Evolutionary conservation across 495 filamentous ascomycete genomes (phyloP), one percentile per base, ranked within the genome.

Genomic region (Articulospora tetracladia): DNA sequence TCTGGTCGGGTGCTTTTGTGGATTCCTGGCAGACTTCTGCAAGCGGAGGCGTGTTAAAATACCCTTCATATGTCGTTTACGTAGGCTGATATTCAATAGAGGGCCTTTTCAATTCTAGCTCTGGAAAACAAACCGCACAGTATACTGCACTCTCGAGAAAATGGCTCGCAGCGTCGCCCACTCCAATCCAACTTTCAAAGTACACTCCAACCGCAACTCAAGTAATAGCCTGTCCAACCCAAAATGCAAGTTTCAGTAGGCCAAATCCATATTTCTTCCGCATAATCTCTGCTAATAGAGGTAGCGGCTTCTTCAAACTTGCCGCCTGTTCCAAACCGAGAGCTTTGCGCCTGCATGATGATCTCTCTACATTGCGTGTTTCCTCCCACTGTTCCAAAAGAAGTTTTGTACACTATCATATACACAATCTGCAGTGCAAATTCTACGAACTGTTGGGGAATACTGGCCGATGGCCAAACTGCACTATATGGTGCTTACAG

Each of bases 401-500:
- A 76, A 46, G 77, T 83, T 27, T 86, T 82, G 66, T 77, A 76
- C 28, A 73, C 76, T 1, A 81, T 94, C 48, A 93, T 97, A 73
- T 76, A 74, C 65, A 77, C 76, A 57, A 79, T 97, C 68, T 98
- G 93, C 74, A 77, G 69, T 32, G 74, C 77, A 57, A 74, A 77
- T 55, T 46, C 46, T 19, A 64, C 66, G 28, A 63, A 67, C 11
- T 96, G 93, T 75, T 72, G 70, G 8, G 92, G 90, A 34, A 86
- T 97, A 69, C 70, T 71, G 41, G 73, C 79, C 62, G 89, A 96
- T 72, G 80, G 76, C 20, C 82, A 83, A 53, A 83, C 78, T 22
- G 93, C 91, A 55, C 74, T 74, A 24, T 97, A 94, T 70, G 93
- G 93, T 47, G 84, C 89, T 7, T 97, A 92, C 77, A 82, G 84